phyloP scores from a whole-genome alignment of 2,329 filamentous ascomycete genomes.

The Colletotrichum somersetense region DNA sequence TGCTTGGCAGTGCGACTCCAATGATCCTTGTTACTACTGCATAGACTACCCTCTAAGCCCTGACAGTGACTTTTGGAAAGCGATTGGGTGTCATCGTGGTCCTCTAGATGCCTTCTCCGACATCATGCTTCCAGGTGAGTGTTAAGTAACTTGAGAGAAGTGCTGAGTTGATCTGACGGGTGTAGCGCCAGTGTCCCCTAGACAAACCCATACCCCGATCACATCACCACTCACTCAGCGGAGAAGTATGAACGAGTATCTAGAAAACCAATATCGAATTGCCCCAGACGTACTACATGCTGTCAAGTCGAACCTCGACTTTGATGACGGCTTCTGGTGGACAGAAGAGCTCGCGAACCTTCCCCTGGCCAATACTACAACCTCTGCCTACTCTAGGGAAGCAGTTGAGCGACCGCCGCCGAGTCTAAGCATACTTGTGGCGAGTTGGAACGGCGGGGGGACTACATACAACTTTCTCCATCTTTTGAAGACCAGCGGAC shows the following conservation, averaged over 20 bases:
- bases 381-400: conserved; percentile 55
- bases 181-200: conserved; percentile 61
- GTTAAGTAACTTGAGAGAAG: background rate
- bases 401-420: conserved; percentile 60
- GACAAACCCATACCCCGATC: conserved; percentile 63
- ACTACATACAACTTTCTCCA: conserved; percentile 66
- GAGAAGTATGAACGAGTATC: conserved; percentile 64
- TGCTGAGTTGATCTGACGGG: conserved; percentile 6
- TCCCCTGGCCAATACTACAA: conserved; percentile 54
- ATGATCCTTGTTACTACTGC: conserved; percentile 63
- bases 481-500: conserved; percentile 63
- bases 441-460: conserved; percentile 64
- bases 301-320: conserved; percentile 63
- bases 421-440: conserved; percentile 62
- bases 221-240: conserved; percentile 63
- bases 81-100: conserved; percentile 65
- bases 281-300: conserved; percentile 55
- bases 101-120: conserved; percentile 61
- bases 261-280: conserved; percentile 61
- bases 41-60: conserved; percentile 52
- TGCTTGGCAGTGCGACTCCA: conserved; percentile 62
- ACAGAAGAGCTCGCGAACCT: conserved; percentile 62
- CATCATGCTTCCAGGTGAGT: conserved; percentile 63
- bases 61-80: conserved; percentile 61
- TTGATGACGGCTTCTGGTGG: conserved; percentile 70